A percentile compares a stretch with the other conserved stretches of the same genome.
Evolutionary conservation across 2,329 filamentous ascomycete species (phyloP).

Genomic region (Claviceps fusiformis): DNA sequence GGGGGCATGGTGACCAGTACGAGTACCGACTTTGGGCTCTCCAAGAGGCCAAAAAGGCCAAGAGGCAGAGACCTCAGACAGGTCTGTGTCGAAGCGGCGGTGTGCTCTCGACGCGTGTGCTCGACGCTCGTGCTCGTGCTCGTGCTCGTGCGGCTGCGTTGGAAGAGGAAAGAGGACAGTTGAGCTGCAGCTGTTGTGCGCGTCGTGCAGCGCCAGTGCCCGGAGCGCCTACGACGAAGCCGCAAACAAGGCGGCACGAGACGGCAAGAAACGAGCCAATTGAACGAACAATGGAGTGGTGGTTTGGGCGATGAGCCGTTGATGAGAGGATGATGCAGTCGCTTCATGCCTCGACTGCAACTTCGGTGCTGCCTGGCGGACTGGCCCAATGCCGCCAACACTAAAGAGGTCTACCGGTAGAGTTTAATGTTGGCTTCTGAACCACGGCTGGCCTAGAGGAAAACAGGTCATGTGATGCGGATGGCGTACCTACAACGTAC

Average conservation of each 20-base stretch:
- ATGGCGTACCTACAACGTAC: too few species aligned
- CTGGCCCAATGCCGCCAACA: too few species aligned
- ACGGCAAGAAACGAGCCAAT: not conserved
- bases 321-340: not conserved
- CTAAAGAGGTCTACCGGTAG: too few species aligned
- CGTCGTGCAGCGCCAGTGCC: not conserved
- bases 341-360: not conserved
- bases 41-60: not conserved
- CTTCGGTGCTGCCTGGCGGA: too few species aligned
- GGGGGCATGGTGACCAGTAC: constrained; percentile 14
- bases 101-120: not conserved
- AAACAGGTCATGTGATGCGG: too few species aligned
- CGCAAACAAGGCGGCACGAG: not conserved
- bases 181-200: not conserved
- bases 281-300: not conserved
- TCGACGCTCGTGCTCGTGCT: too few species aligned
- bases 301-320: not conserved
- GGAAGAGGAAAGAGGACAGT: not conserved
- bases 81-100: not conserved
- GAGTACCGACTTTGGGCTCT: not conserved
- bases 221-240: not conserved
- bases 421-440: too few species aligned
- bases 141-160: too few species aligned
- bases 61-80: not conserved
- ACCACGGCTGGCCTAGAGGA: too few species aligned